Evolutionary conservation across 2,329 filamentous ascomycete genomes (phyloP).

Genomic region (Ilyonectria sp.): DNA sequence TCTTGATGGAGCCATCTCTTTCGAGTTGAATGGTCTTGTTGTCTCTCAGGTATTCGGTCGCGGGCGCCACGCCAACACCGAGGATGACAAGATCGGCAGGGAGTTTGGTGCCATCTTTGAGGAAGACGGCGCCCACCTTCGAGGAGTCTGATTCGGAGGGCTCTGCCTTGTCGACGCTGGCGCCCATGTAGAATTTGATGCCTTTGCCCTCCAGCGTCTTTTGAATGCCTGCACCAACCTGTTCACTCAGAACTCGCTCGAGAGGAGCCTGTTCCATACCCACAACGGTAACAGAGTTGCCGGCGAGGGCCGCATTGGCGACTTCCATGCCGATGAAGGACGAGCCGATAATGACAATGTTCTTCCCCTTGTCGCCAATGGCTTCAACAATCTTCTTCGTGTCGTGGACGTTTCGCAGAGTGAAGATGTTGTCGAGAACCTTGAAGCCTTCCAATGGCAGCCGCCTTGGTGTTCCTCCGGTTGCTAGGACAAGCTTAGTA

Average conservation of each 20-base stretch:
- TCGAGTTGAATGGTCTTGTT: conserved; percentile 81
- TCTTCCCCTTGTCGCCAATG: conserved; percentile 88
- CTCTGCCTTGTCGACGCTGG: conserved; percentile 86
- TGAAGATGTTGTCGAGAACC: conserved; percentile 88
- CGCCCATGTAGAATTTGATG: conserved; percentile 88
- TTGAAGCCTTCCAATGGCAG: conserved; percentile 90
- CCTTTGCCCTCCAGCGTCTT: conserved; percentile 86
- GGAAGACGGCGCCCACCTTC: conserved; percentile 83
- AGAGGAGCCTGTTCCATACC: conserved; percentile 91
- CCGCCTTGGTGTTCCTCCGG: conserved; percentile 82
- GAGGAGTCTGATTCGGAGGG: conserved; percentile 77
- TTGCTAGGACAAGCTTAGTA: conserved; percentile 91
- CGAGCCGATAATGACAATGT: conserved; percentile 91
- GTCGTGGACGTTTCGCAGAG: conserved; percentile 83
- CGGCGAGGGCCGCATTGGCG: conserved; percentile 84
- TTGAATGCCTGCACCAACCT: conserved; percentile 87
- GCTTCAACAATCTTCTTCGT: conserved; percentile 83
- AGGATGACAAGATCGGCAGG: conserved; percentile 92
- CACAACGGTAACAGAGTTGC: conserved; percentile 88
- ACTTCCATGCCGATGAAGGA: conserved; percentile 99
- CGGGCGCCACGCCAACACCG: conserved; percentile 89
- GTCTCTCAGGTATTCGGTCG: conserved; percentile 84
- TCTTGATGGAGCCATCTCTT: conserved; percentile 87
- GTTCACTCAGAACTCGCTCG: conserved; percentile 85
- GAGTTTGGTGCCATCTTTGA: conserved; percentile 89